Percentiles rank a stretch among this genome's conserved stretches.
phyloP scores from a whole-genome alignment of 768 basidiomycete genomes.

The Lactarius hengduanensis region DNA sequence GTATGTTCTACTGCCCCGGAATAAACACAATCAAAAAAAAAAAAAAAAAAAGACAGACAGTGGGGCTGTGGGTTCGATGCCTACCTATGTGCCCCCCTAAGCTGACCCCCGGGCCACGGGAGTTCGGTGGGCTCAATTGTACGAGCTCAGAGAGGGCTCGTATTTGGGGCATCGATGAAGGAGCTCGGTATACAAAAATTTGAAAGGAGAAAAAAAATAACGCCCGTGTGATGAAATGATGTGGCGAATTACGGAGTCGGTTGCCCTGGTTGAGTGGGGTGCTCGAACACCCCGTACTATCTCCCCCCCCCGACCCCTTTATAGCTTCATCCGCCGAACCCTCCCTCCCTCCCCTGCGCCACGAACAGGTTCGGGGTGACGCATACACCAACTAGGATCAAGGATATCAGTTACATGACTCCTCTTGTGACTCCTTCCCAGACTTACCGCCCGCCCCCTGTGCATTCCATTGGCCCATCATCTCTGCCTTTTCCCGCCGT shows the following conservation, averaged over 20 bases:
- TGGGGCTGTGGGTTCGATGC: neutral
- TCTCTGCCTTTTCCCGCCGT: neutral
- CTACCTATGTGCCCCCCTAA: neutral
- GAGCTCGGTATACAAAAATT: neutral
- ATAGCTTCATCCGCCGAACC: too few relatives aligned
- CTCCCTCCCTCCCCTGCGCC: neutral
- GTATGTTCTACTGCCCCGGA: too few relatives aligned
- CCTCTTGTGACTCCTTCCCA: too few relatives aligned
- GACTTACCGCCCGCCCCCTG: too few relatives aligned
- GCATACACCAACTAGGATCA: neutral
- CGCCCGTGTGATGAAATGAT: too few relatives aligned
- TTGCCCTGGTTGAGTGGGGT: neutral
- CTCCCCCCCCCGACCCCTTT: neutral
- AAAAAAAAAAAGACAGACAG: too few relatives aligned
- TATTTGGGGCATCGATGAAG: neutral
- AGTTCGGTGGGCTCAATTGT: neutral
- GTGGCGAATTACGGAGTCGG: neutral
- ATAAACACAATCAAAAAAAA: too few relatives aligned
- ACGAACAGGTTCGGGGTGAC: neutral
- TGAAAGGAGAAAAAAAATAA: neutral
- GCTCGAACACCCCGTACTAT: neutral
- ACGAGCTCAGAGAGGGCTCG: neutral
- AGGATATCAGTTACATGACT: neutral
- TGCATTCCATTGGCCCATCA: neutral
- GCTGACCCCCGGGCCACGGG: neutral